phyloP scores from a whole-genome alignment of 1,284 basidiomycete genomes.

The Trametes polyzona region DNA sequence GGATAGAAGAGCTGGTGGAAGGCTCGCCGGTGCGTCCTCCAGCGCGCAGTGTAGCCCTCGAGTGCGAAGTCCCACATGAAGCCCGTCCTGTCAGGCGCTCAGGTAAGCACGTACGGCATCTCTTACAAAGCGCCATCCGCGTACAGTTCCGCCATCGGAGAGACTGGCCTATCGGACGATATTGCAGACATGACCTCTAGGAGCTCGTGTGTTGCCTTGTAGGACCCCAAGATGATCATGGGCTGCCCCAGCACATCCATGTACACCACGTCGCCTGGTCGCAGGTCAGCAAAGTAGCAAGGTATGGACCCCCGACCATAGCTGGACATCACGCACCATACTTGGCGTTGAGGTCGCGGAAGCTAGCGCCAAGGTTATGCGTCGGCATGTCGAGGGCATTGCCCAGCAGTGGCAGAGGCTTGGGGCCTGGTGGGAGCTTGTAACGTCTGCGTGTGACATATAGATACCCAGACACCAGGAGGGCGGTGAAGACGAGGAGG shows the following conservation, averaged over 20 bases:
- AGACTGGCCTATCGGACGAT: conserved; percentile 5
- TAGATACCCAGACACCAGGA: not conserved
- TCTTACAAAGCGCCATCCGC: not conserved
- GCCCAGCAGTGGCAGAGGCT: conserved; percentile 16
- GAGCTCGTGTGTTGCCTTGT: conserved; percentile 5
- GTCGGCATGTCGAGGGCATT: conserved; percentile 18
- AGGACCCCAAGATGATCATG: conserved; percentile 12
- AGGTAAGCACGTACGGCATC: not conserved
- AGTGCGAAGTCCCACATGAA: conserved; percentile 11
- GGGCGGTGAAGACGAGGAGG: not conserved
- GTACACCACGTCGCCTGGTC: conserved; percentile 17
- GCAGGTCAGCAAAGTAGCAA: not conserved
- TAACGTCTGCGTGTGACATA: not conserved
- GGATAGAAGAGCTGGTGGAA: conserved; percentile 12
- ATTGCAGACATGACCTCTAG: conserved; percentile 12
- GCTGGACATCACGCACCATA: conserved; percentile 7
- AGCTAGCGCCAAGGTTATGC: conserved; percentile 8
- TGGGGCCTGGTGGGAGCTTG: conserved; percentile 19
- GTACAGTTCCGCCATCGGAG: conserved; percentile 11
- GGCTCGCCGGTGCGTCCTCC: conserved; percentile 6
- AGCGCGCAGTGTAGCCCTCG: not conserved
- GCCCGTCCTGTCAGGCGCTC: not conserved
- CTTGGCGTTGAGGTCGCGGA: conserved; percentile 8
- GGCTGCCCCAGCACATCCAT: conserved; percentile 10
- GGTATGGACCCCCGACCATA: not conserved